A percentile compares a stretch with the other conserved stretches of the same genome.
These are phyloP conservation scores for Paracamarosporium sp. DNA, from an alignment of 2,329 filamentous ascomycete genomes.

Conservation along the genomic window DNA sequence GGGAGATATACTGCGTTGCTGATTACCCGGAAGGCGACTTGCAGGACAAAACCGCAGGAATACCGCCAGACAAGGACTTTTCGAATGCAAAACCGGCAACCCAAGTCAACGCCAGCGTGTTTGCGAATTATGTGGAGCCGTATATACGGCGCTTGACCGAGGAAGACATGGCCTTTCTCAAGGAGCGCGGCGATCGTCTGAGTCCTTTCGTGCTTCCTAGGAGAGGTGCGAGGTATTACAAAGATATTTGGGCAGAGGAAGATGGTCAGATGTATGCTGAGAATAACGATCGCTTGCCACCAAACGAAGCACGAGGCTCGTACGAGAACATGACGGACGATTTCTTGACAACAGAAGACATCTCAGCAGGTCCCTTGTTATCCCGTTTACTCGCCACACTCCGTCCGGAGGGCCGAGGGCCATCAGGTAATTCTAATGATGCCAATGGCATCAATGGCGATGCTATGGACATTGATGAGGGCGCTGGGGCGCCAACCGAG, in stretches of 20 bases:
- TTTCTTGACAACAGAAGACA: conserved; percentile 83
- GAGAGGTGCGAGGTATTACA: conserved; percentile 84
- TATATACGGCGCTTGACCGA: conserved; percentile 90
- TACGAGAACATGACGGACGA: conserved; percentile 89
- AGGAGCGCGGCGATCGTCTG: conserved; percentile 83
- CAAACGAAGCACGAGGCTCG: conserved; percentile 82
- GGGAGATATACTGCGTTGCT: conserved; percentile 86
- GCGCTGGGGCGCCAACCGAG: conserved; percentile 39
- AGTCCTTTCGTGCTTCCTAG: conserved; percentile 86
- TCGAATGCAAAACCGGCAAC: conserved; percentile 91
- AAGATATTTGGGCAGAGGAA: conserved; percentile 92
- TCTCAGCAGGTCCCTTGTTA: conserved; percentile 87
- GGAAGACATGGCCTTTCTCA: conserved; percentile 90
- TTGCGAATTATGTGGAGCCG: conserved; percentile 89
- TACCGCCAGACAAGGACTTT: conserved; percentile 92
- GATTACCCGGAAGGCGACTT: conserved; percentile 83
- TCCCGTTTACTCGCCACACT: conserved; percentile 81
- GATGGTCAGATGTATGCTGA: conserved; percentile 82
- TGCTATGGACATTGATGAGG: conserved; percentile 55
- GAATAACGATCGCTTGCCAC: conserved; percentile 68
- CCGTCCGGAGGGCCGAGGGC: conserved; percentile 74
- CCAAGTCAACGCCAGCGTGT: conserved; percentile 92
- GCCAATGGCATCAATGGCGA: conserved; percentile 60
- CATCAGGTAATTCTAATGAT: conserved; percentile 61
- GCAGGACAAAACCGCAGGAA: conserved; percentile 83